Evolutionary conservation across 2,329 filamentous ascomycete genomes (phyloP).

Genomic region (Trichophyton mentagrophytes): DNA sequence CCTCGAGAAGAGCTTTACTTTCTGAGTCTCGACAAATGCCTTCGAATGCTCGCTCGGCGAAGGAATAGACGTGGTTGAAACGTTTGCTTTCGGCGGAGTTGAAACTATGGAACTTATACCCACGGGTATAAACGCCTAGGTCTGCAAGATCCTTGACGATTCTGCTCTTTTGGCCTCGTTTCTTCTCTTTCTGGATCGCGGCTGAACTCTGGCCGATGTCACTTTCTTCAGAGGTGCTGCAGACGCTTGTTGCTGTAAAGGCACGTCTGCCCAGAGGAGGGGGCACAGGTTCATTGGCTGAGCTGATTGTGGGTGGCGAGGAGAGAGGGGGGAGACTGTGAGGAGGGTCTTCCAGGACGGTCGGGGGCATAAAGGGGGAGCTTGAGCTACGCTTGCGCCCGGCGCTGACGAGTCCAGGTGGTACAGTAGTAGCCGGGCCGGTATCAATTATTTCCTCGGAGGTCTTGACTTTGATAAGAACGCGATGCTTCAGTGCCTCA

Average conservation of each 20-base stretch:
- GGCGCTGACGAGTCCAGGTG: slow-evolving; percentile 24
- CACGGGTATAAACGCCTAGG: slow-evolving; percentile 65
- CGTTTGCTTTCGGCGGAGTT: slow-evolving; percentile 63
- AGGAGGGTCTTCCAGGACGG: slow-evolving; percentile 45
- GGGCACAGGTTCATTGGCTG: slow-evolving; percentile 33
- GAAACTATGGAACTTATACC: slow-evolving; percentile 76
- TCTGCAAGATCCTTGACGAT: slow-evolving; percentile 73
- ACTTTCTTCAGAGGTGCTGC: slow-evolving; percentile 62
- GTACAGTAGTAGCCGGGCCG: slow-evolving; percentile 42
- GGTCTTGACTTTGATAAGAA: slow-evolving; percentile 87
- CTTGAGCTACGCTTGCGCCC: slow-evolving; percentile 57
- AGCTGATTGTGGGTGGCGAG: slow-evolving; percentile 41
- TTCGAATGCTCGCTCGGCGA: slow-evolving; percentile 80
- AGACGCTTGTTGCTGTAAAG: slow-evolving; percentile 41
- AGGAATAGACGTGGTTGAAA: slow-evolving; percentile 91
- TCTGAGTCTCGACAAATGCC: slow-evolving; percentile 63
- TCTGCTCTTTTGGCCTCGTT: slow-evolving; percentile 59
- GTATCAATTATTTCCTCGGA: slow-evolving; percentile 26
- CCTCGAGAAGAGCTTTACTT: slow-evolving; percentile 64
- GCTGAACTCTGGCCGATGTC: slow-evolving; percentile 45
- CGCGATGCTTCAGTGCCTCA: slow-evolving; percentile 67
- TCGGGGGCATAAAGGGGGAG: slow-evolving; percentile 57
- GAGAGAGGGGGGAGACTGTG: slow-evolving; percentile 40
- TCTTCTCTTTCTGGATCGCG: slow-evolving; percentile 46
- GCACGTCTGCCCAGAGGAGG: slow-evolving; percentile 41